Evolutionary conservation across 2,329 filamentous ascomycete genomes (phyloP), one percentile per base, ranked within the genome.

Genomic region (Emergomyces pasteurianus): DNA sequence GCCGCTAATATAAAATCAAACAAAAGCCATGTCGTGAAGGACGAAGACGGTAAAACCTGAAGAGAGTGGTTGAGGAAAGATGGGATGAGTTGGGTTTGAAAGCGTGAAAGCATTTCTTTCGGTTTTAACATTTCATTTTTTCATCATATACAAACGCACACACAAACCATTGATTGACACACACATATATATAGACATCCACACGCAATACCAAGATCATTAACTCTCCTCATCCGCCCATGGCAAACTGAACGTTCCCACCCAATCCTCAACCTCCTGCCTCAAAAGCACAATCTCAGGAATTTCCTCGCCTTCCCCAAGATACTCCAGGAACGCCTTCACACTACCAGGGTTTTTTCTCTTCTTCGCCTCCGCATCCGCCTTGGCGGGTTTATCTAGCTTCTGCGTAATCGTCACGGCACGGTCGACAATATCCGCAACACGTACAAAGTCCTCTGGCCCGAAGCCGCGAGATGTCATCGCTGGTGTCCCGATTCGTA

Each of bases 341-440:
- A 95, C 87, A 82, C 92, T 96, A 83, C 95, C 96, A 67, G 90
- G 90, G 78, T 94, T 90, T 86, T 96, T 96, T 72, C 90, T 91
- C 36, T 96, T 85, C 65, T 83, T 81, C 62, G 76, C 82, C 80
- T 97, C 90, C 64, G 95, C 83, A 72, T 92, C 87, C 82, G 92
- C 86, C 53, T 68, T 71, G 40, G 75, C 75, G 16, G 68, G 67
- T 67, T 92, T 90, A 81, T 89, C 89, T 42, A 95, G 78, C 62
- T 88, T 83, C 66, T 87, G 82, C 1, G 90, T 87, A 67, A 95
- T 90, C 36, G 83, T 84, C 54, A 95, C 90, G 9, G 88, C 87
- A 55, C 89, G 85, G 75, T 92, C 89, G 59, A 95, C 89, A 65
- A 95, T 89, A 70, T 90, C 88, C 16, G 89, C 90, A 16, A 95